phyloP scores from a whole-genome alignment of 2,329 filamentous ascomycete species.

The Zymoseptoria crescenta region DNA sequence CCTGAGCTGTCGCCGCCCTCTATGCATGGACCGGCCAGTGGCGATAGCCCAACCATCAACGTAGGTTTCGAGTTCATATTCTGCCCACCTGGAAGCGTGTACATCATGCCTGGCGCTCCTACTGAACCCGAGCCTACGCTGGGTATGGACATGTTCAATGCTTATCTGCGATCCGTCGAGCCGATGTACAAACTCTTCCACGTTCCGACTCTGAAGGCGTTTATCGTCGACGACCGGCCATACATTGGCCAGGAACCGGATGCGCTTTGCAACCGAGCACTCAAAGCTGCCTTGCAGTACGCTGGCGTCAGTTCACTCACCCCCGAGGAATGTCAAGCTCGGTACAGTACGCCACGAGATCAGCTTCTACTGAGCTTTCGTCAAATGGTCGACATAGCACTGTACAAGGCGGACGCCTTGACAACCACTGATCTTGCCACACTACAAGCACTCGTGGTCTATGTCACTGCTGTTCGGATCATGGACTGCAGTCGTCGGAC shows the following conservation, averaged over 20 bases:
- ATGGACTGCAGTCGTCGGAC: conserved; percentile 21
- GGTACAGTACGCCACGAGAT: conserved; percentile 13
- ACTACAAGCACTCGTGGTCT: conserved; percentile 25
- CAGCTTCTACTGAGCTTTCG: conserved; percentile 20
- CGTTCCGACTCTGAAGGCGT: conserved; percentile 18
- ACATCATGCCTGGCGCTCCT: conserved; percentile 26
- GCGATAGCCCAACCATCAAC: conserved; percentile 1
- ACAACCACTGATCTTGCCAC: conserved; percentile 26
- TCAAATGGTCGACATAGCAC: conserved; percentile 21
- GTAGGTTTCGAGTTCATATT: conserved; percentile 25
- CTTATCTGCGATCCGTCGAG: conserved; percentile 24
- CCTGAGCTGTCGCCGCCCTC: conserved; percentile 14
- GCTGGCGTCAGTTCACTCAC: conserved; percentile 25
- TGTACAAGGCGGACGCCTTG: conserved; percentile 27
- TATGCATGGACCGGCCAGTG: background rate
- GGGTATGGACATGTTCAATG: conserved; percentile 14
- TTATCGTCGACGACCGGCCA: conserved; percentile 17
- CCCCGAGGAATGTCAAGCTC: conserved; percentile 22
- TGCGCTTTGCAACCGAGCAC: conserved; percentile 19
- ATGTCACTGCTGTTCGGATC: conserved; percentile 19
- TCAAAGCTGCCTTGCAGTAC: conserved; percentile 26
- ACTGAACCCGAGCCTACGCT: conserved; percentile 17
- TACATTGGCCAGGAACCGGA: conserved; percentile 22
- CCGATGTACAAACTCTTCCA: conserved; percentile 26
- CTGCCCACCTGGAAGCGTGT: conserved; percentile 24